Evolutionary conservation across 129 eudicot genomes (phyloP).

Genomic region (Arctium lappa): DNA sequence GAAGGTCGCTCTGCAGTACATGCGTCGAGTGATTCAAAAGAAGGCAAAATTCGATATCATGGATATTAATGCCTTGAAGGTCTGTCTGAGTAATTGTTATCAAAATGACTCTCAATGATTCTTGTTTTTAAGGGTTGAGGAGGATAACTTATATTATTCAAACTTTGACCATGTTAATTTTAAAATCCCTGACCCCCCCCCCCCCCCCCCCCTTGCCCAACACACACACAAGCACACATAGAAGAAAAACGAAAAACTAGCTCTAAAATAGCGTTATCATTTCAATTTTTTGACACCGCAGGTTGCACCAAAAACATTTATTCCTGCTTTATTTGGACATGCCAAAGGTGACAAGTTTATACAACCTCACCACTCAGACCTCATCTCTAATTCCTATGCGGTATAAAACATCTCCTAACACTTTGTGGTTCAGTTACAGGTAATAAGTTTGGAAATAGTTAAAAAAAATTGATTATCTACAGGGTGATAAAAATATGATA

Average conservation of each 20-base stretch:
- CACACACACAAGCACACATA: neutral
- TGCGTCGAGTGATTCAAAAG: slow-evolving; percentile 88
- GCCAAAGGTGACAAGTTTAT: slow-evolving; percentile 93
- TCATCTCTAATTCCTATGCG: slow-evolving; percentile 67
- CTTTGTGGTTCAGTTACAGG: slow-evolving; percentile 14
- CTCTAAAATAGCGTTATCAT: neutral
- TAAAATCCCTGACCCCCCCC: neutral
- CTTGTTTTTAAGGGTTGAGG: neutral
- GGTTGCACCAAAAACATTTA: slow-evolving; percentile 89
- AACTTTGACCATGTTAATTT: neutral
- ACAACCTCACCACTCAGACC: slow-evolving; percentile 83
- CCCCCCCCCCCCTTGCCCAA: neutral
- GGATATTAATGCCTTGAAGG: slow-evolving; percentile 75
- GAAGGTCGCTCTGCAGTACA: slow-evolving; percentile 87
- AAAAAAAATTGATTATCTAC: slow-evolving; percentile 23
- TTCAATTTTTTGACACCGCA: slow-evolving; percentile 29
- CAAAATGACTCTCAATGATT: neutral
- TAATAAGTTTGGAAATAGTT: slow-evolving; percentile 14
- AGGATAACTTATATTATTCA: neutral
- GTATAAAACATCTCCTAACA: slow-evolving; percentile 33
- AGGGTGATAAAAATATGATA: slow-evolving; percentile 92
- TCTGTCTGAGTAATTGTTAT: slow-evolving; percentile 16
- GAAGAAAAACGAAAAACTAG: neutral
- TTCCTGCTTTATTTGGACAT: slow-evolving; percentile 96
- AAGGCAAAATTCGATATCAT: slow-evolving; percentile 91